Conservation (phyloP, 2,329 filamentous ascomycete species). For the Penicillium sp. region DNA sequence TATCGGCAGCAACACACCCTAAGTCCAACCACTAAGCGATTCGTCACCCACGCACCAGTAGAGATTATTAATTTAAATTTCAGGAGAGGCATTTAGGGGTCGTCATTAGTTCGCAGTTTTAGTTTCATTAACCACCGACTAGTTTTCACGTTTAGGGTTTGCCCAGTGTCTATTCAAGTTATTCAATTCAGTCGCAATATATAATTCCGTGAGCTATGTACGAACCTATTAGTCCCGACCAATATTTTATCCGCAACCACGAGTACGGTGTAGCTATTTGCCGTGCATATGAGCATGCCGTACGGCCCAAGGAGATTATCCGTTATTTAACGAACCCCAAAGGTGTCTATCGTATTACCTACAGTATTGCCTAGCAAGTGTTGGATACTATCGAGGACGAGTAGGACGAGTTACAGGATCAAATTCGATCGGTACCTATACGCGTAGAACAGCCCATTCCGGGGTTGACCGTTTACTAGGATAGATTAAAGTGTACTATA, state of each 20-base stretch:
- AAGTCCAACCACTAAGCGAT: background rate
- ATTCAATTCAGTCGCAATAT: no score
- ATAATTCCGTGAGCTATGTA: no score
- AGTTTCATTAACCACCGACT: background rate
- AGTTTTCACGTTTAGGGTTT: background rate
- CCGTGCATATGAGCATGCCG: background rate
- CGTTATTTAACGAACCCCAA: background rate
- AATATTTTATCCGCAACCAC: no score
- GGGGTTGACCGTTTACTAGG: background rate
- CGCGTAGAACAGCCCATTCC: background rate
- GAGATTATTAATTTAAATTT: background rate
- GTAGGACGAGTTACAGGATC: no score
- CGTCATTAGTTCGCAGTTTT: background rate
- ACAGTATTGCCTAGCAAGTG: background rate
- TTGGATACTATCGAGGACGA: background rate
- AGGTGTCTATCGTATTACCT: background rate
- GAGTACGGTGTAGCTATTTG: background rate
- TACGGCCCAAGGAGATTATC: background rate
- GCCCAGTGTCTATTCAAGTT: background rate
- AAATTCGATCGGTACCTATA: background rate
- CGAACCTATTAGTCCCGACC: no score
- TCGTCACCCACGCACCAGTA: background rate
- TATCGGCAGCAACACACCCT: background rate
- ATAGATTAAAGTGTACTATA: background rate
- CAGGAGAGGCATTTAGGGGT: background rate